A percentile compares a stretch with the other conserved stretches of the same genome.
These are phyloP conservation scores for Asclepias syriaca DNA, from an alignment of 257 asterid species.

Conservation along the genomic window DNA sequence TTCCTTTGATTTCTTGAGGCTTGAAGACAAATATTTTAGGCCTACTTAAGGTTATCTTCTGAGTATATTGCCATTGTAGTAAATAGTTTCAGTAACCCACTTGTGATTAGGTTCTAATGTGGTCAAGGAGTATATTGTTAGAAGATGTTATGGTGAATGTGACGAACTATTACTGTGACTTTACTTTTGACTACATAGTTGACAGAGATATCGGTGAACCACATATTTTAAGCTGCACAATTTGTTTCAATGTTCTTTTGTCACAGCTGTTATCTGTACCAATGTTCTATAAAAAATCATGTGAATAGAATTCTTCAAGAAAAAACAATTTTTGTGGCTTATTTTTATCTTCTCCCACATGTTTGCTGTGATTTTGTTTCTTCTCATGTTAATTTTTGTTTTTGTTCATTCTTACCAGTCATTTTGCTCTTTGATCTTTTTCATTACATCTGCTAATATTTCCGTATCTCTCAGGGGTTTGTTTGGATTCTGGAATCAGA, in stretches of 20 bases:
- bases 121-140: neutral
- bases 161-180: neutral
- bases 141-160: neutral
- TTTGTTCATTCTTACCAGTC: neutral
- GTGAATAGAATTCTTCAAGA: neutral
- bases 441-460: constrained; percentile 4
- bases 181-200: neutral
- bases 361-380: neutral
- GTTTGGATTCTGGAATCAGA: constrained; percentile 83
- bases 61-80: neutral
- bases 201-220: neutral
- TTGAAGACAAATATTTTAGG: neutral
- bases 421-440: constrained; percentile 6
- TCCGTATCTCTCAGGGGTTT: constrained; percentile 46
- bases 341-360: neutral
- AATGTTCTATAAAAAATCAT: neutral
- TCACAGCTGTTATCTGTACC: too few species aligned
- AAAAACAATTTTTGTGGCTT: neutral
- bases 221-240: neutral
- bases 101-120: neutral
- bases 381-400: neutral
- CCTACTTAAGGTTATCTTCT: neutral
- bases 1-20: neutral
- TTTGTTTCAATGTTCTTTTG: neutral
- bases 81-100: neutral